These are phyloP conservation scores for Puccinia novopanici DNA, from an alignment of 1,284 basidiomycete genomes.

Conservation along the genomic window DNA sequence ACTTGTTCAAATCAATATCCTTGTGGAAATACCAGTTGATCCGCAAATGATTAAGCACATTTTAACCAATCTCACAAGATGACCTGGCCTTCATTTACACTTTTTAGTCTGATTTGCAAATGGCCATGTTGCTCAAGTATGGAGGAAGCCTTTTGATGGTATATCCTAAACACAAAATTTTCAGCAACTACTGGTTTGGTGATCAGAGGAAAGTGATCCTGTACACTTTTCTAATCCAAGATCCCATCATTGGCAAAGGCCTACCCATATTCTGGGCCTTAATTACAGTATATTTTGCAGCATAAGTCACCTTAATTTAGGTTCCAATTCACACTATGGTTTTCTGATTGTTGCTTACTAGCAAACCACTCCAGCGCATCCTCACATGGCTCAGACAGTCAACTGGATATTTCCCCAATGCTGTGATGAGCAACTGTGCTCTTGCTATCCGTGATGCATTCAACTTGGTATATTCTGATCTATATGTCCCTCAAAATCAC, in stretches of 20 bases:
- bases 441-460: background rate
- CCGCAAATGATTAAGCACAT: background rate
- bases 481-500: background rate
- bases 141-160: background rate
- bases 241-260: background rate
- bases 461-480: background rate
- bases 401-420: background rate
- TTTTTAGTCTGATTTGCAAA: background rate
- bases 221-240: background rate
- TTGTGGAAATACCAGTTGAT: background rate
- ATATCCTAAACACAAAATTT: background rate
- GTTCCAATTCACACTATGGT: background rate
- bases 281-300: background rate
- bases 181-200: background rate
- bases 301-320: background rate
- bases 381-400: no score
- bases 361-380: background rate
- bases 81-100: background rate
- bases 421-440: background rate
- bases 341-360: background rate
- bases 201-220: background rate
- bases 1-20: background rate
- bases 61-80: background rate
- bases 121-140: background rate
- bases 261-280: background rate